Evolutionary conservation across 2,329 filamentous ascomycete species (phyloP), one percentile per base, ranked within the genome.

Genomic region (Anthostomella pinea): DNA sequence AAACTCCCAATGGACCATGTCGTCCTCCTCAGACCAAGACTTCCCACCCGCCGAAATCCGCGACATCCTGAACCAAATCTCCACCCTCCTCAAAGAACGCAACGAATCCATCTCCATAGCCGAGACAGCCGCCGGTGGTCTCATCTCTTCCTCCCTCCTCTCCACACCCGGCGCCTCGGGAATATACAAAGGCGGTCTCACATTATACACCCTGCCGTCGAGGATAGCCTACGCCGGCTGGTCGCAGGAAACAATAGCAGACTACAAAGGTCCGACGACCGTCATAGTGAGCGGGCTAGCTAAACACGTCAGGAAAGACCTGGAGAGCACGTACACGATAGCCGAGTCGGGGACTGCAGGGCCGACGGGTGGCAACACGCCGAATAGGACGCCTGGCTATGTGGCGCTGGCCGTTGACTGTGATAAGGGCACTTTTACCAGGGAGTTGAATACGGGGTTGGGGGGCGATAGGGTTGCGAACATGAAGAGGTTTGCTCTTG

Each of bases 311-410:
- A 60, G 78, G n/a, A 59, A 52, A n/a, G 74, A 68, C 28, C 56
- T 83, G 17, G 64, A 65, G 6, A 70, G 68, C 39, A 80, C 75
- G 13, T 83, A 81, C 52, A 70, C 71, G 7, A 52, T 82, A 6
- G 67, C 66, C 36, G 77, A 83, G 64, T 77, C 71, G 34, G 79
- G 79, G 1, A 83, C 78, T 2, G 79, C 79, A n/a, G 79, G 79
- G 1, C 79, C 79, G 7, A 79, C 73, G 1, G 76, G 73, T 9
- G 79, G 78, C 0, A 60, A 59, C 18, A 74, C 71, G 28, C 64
- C 60, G 43, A 82, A 81, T 54, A 59, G 79, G 24, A 75, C 66
- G 22, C 79, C 78, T 7, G 79, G 79, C 2, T 83, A 81, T 64
- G 75, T 82, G 18, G 78, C 79, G 11, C 56, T 84, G 23, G 78